Conservation (phyloP, 2,329 filamentous ascomycete genomes). For the Colletotrichum spaethianum region DNA sequence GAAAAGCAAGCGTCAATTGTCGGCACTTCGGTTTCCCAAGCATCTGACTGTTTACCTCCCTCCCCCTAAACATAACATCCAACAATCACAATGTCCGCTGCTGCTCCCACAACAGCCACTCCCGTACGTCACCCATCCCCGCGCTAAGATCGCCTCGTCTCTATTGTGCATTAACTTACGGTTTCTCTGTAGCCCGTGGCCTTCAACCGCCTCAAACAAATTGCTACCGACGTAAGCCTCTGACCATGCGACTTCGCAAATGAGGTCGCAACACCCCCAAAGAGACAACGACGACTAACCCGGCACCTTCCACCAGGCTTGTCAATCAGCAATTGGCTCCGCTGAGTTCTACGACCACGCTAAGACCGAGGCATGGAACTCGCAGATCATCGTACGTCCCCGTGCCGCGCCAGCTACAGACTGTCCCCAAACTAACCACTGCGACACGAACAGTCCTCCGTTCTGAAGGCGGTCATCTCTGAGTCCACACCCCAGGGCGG, state of each 20-base stretch:
- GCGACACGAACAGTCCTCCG: conserved; percentile 72
- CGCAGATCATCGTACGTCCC: conserved; percentile 84
- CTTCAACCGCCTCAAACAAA: conserved; percentile 84
- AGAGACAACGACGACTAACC: conserved; percentile 38
- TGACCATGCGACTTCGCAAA: conserved; percentile 10
- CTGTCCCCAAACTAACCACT: conserved; percentile 13
- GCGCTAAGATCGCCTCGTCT: neutral
- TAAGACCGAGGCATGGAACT: conserved; percentile 91
- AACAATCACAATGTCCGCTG: conserved; percentile 28
- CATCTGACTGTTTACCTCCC: neutral
- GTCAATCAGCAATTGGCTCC: conserved; percentile 80
- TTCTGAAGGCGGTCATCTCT: conserved; percentile 83
- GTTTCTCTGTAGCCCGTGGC: conserved; percentile 75
- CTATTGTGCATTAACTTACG: conserved; percentile 7
- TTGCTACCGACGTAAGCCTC: conserved; percentile 81
- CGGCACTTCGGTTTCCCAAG: neutral
- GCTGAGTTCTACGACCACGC: conserved; percentile 89
- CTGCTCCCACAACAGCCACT: conserved; percentile 21
- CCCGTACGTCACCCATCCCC: conserved; percentile 24
- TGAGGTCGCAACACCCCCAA: neutral
- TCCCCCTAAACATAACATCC: conserved; percentile 11
- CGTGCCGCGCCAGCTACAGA: neutral
- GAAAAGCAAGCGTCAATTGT: neutral
- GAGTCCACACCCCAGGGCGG: conserved; percentile 75
- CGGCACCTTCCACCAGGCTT: conserved; percentile 72